Base-by-base conservation (phyloP, 495 filamentous ascomycete genomes). In the Penicillium paxilli region DNA sequence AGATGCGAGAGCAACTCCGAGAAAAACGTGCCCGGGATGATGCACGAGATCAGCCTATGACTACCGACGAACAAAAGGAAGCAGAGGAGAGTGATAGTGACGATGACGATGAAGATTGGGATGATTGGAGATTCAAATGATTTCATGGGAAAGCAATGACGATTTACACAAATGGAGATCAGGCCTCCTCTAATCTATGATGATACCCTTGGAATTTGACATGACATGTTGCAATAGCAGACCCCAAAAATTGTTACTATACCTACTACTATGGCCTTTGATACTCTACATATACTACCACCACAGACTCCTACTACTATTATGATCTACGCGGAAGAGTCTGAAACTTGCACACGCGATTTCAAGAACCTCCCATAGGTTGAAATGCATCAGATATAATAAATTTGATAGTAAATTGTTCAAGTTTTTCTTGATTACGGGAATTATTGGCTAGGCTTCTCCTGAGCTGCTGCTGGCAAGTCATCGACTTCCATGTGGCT, bases 121-220 rank as follows among this genome's bases (percentile, higher is more conserved):
- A 86, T 68, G 82, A 82, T 44, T 91, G 89, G 78, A 71, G 84
- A 52, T 86, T 90, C 60, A 79, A 80, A 65, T 78, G 65, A 73
- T 64, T 46, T 35, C 33, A 53, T 47, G 44, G 38, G 41, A 54
- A 44, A 45, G 51, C 33, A 52, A 38, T 42, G 21, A 40, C 30
- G 20, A 8, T 58, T 47, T 41, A 38, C 42, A 58, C 14, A 17
- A 60, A 61, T 45, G 62, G 63, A 64, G 57, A 55, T 55, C 47
- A 65, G 47, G 58, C 51, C 62, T 61, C 62, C 55, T 66, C 30
- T 63, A 55, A 59, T 63, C 61, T 67, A 70, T 60, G 63, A 52
- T 75, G 73, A 76, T 76, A 76, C 73, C 73, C 73, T 62, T 49
- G 64, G 64, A 60, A 64, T 47, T 58, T 42, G 40, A 53, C 59